phyloP scores from a whole-genome alignment of 208 protist species.

The Crithidia acanthocephali region DNA sequence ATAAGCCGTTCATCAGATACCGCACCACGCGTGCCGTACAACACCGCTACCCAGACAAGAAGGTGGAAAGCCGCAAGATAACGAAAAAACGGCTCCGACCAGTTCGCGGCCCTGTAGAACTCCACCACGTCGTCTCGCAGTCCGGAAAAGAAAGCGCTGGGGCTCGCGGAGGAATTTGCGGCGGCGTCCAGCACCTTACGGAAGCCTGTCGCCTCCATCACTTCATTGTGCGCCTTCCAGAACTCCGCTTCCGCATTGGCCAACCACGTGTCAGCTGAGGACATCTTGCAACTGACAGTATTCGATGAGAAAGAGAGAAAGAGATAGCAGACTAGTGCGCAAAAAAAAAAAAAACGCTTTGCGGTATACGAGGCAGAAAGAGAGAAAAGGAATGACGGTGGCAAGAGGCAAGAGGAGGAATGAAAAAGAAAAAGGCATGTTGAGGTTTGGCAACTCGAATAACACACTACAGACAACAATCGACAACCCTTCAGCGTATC shows the following conservation, averaged over 20 bases:
- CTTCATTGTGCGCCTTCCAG: slow-evolving; percentile 36
- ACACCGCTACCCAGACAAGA: slow-evolving; percentile 29
- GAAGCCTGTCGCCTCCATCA: slow-evolving; percentile 26
- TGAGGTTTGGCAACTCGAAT: no score
- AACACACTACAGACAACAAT: no score
- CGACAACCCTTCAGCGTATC: no score
- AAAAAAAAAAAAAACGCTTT: no score
- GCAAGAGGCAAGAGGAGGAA: no score
- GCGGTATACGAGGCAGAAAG: no score
- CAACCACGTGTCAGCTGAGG: slow-evolving; percentile 7
- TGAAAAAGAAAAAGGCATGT: neutral
- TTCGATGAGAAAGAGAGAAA: no score
- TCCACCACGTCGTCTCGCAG: slow-evolving; percentile 18
- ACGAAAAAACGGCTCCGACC: slow-evolving; percentile 76
- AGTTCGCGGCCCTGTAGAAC: slow-evolving; percentile 66
- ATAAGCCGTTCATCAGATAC: slow-evolving; percentile 54
- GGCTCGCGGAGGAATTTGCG: neutral
- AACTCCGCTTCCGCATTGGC: slow-evolving; percentile 23
- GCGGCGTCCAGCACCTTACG: neutral
- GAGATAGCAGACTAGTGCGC: no score
- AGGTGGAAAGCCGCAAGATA: slow-evolving; percentile 66
- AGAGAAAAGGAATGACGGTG: no score
- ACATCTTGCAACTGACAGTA: neutral
- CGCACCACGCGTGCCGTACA: slow-evolving; percentile 31
- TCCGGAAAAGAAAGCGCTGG: neutral